These are phyloP conservation scores for Talaromyces sp. DNA, from an alignment of 2,329 filamentous ascomycete genomes.

Conservation along the genomic window DNA sequence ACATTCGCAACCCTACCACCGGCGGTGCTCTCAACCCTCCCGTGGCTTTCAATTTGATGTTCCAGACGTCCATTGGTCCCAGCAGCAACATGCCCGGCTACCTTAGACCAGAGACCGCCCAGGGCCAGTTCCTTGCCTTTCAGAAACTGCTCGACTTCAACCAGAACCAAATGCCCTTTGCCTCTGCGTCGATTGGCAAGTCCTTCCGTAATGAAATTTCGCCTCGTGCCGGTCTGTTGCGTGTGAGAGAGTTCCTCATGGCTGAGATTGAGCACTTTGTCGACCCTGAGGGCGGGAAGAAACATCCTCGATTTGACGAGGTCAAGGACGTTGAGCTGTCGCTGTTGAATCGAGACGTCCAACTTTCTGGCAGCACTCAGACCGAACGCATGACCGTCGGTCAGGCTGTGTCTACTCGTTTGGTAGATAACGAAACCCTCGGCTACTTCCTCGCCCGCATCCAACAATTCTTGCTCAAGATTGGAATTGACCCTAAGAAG, in stretches of 20 bases:
- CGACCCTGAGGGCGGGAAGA: constrained; percentile 90
- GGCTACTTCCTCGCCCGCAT: constrained; percentile 97
- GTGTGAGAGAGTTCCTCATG: constrained; percentile 97
- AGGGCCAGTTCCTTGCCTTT: constrained; percentile 98
- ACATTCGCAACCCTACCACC: constrained; percentile 82
- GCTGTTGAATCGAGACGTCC: constrained; percentile 76
- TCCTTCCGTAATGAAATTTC: constrained; percentile 99
- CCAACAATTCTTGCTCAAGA: constrained; percentile 78
- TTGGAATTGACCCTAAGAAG: constrained; percentile 82
- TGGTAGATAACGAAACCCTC: constrained; percentile 95
- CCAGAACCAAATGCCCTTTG: constrained; percentile 91
- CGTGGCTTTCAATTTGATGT: constrained; percentile 97
- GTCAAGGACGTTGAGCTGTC: constrained; percentile 78
- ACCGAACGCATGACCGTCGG: constrained; percentile 71
- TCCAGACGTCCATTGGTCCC: constrained; percentile 89
- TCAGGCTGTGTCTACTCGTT: constrained; percentile 71
- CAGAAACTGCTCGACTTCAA: constrained; percentile 95
- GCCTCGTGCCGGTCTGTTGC: constrained; percentile 79
- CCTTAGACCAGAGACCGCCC: constrained; percentile 88
- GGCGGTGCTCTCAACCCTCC: constrained; percentile 71
- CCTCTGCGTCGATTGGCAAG: constrained; percentile 93
- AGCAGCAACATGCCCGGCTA: constrained; percentile 82
- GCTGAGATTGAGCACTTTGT: constrained; percentile 99
- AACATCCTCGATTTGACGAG: constrained; percentile 80
- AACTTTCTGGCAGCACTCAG: constrained; percentile 77